Conservation (phyloP, 2,329 filamentous ascomycete genomes). For the Aspergillus neoniger region DNA sequence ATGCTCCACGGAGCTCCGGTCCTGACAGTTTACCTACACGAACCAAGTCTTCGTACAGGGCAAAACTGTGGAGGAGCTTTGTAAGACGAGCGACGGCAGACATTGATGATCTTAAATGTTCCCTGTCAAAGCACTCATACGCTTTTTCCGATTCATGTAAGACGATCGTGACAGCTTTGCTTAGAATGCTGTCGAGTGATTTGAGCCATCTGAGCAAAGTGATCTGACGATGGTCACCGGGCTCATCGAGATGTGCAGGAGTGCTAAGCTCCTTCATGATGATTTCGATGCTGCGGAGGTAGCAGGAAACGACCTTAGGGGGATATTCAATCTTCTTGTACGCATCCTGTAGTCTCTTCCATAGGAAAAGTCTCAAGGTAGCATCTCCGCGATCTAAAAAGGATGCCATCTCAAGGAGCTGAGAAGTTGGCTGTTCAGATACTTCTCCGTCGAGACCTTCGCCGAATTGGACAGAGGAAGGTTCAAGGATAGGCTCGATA, state of each 20-base stretch:
- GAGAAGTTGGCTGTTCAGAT: slow-evolving; percentile 49
- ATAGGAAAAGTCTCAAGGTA: slow-evolving; percentile 81
- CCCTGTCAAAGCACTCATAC: slow-evolving; percentile 82
- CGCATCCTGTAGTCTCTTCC: slow-evolving; percentile 86
- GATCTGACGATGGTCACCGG: slow-evolving; percentile 66
- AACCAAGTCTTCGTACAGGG: slow-evolving; percentile 83
- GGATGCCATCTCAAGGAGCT: slow-evolving; percentile 75
- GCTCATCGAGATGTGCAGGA: slow-evolving; percentile 56
- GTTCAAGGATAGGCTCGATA: slow-evolving; percentile 86
- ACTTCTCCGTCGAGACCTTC: slow-evolving; percentile 21
- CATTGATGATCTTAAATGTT: slow-evolving; percentile 73
- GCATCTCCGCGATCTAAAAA: slow-evolving; percentile 82
- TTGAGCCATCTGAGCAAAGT: slow-evolving; percentile 75
- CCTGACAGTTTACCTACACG: slow-evolving; percentile 70
- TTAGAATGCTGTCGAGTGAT: slow-evolving; percentile 74
- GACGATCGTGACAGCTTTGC: slow-evolving; percentile 68
- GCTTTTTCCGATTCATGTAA: slow-evolving; percentile 64
- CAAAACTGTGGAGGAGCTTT: slow-evolving; percentile 74
- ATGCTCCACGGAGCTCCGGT: slow-evolving; percentile 56
- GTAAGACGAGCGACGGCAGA: slow-evolving; percentile 70
- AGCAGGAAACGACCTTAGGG: slow-evolving; percentile 86
- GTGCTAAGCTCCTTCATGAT: slow-evolving; percentile 70
- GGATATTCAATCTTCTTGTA: slow-evolving; percentile 82
- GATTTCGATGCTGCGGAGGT: slow-evolving; percentile 81
- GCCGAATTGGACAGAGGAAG: slow-evolving; percentile 43